Percentiles rank a stretch among this genome's conserved stretches.
Evolutionary conservation across 2,329 filamentous ascomycete species (phyloP).

Genomic region (Epichloe brachyelytri): DNA sequence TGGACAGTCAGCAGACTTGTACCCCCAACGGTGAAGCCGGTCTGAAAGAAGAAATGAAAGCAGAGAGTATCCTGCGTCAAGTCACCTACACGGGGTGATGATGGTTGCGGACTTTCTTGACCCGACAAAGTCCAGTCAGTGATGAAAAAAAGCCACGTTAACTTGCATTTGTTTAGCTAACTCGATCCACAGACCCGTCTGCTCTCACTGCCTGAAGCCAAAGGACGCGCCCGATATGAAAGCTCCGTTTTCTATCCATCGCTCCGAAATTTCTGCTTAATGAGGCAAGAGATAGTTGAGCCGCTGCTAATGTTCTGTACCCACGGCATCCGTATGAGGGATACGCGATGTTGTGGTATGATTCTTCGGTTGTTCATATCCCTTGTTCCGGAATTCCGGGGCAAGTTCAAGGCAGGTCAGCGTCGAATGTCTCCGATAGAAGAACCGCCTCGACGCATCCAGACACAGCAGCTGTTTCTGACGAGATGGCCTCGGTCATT

Average conservation of each 20-base stretch:
- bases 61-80: constrained; percentile 86
- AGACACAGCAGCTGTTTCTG: constrained; percentile 35
- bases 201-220: not conserved
- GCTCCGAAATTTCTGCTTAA: constrained; percentile 72
- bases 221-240: not conserved
- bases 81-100: constrained; percentile 81
- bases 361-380: constrained; percentile 78
- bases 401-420: constrained; percentile 10
- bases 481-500: constrained; percentile 50
- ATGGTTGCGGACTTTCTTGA: constrained; percentile 86
- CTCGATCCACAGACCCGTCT: constrained; percentile 1
- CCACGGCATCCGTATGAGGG: constrained; percentile 78
- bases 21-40: constrained; percentile 58
- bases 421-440: constrained; percentile 14
- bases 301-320: constrained; percentile 85
- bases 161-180: not conserved
- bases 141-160: not conserved
- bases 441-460: constrained; percentile 11
- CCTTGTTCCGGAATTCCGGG: constrained; percentile 64
- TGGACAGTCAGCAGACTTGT: constrained; percentile 49
- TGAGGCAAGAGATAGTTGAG: constrained; percentile 65
- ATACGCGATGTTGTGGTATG: constrained; percentile 76
- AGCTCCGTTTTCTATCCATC: constrained; percentile 33
- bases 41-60: constrained; percentile 93
- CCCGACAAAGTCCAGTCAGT: constrained; percentile 51